Percentiles rank a stretch among this genome's conserved stretches.
Conservation (phyloP, 352 stramenopile species). For the Phytopythium sindhum region DNA sequence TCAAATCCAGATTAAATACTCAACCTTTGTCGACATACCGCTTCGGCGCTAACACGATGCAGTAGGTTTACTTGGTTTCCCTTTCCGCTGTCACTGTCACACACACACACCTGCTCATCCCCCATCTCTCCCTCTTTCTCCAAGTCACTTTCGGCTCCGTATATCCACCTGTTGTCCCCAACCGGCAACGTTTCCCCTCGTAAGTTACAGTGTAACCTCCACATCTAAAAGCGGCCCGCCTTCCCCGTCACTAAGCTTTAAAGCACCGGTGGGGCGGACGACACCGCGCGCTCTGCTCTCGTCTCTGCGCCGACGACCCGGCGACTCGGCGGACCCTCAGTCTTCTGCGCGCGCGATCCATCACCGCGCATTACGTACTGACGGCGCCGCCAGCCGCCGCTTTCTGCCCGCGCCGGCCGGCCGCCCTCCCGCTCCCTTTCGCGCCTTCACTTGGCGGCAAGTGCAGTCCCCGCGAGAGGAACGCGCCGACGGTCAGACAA, state of each 20-base stretch:
- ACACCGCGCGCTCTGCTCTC: too few relatives aligned
- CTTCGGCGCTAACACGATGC: background rate
- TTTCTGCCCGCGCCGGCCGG: too few relatives aligned
- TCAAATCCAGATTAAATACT: background rate
- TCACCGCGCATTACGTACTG: too few relatives aligned
- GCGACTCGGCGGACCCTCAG: background rate
- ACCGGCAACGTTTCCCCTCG: background rate
- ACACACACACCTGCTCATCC: background rate
- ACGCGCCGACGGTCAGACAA: too few relatives aligned
- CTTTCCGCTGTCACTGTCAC: background rate
- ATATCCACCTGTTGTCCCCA: too few relatives aligned
- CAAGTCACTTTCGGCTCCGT: background rate
- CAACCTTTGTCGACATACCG: too few relatives aligned
- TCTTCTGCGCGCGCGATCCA: too few relatives aligned
- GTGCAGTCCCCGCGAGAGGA: too few relatives aligned
- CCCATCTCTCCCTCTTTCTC: background rate
- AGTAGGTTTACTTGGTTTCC: background rate
- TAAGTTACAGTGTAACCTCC: too few relatives aligned
- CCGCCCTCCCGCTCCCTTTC: background rate
- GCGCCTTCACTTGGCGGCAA: background rate
- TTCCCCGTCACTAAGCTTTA: background rate
- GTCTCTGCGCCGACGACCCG: background rate
- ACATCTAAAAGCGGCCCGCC: too few relatives aligned
- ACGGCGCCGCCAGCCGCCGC: too few relatives aligned
- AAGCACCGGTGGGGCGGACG: too few relatives aligned